These are phyloP conservation scores for Carnegiea gigantea DNA, from an alignment of 179 eudicot species.

Conservation along the genomic window DNA sequence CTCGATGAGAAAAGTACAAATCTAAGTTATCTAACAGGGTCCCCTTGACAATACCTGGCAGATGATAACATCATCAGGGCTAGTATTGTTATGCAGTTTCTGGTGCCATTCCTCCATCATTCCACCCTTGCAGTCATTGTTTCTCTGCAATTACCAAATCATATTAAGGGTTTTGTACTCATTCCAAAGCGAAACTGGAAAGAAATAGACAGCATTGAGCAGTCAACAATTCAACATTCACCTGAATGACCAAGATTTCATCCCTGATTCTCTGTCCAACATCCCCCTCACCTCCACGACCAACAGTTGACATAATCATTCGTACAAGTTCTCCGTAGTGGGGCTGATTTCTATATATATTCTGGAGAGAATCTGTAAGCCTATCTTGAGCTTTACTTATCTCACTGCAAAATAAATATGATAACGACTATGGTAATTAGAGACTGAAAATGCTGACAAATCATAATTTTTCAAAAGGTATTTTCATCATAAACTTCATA, in stretches of 20 bases:
- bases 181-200: conserved; percentile 8
- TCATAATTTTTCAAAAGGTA: not conserved
- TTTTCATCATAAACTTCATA: not conserved
- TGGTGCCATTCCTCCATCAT: conserved; percentile 99
- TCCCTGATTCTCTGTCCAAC: conserved; percentile 99
- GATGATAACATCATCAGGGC: conserved; percentile 97
- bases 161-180: not conserved
- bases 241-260: conserved; percentile 98
- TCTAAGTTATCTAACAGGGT: not conserved
- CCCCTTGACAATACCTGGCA: conserved; percentile 65
- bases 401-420: conserved; percentile 60
- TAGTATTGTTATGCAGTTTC: conserved; percentile 95
- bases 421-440: not conserved
- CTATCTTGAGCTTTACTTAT: conserved; percentile 98
- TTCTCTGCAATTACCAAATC: conserved; percentile 56
- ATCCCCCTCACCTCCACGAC: conserved; percentile 99
- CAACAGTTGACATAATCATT: conserved; percentile 93
- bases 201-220: not conserved
- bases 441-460: conserved; percentile 2
- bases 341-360: conserved; percentile 58
- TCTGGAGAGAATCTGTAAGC: conserved; percentile 86
- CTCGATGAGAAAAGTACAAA: conserved; percentile 13
- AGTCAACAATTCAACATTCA: conserved; percentile 22
- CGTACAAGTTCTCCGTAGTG: conserved; percentile 78
- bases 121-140: conserved; percentile 92